Base-by-base conservation (phyloP, 192 early-diverging fungal species). In the Backusella tarrabulga region DNA sequence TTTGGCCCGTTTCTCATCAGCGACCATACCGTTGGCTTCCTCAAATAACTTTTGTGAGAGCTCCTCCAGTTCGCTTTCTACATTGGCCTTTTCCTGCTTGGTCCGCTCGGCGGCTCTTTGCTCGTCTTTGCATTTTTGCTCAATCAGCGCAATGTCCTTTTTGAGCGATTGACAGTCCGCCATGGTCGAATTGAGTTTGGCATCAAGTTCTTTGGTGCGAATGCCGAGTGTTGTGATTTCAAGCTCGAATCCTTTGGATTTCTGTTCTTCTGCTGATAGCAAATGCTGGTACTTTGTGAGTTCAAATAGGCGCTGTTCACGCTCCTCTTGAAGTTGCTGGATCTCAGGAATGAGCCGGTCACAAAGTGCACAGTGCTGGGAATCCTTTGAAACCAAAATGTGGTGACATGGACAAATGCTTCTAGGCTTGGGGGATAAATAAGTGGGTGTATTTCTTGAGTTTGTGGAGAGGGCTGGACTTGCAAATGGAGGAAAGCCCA, bases 1-100 rank as follows among this genome's bases (percentile, higher is more conserved):
- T 72, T 84, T 80, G 35, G 87, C 85, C 52, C 89, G 79, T 5
- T 92, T 93, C 76, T 97, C 95, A 17, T 84, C 82, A 0, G 94
- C 93, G 5, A 98, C 97, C 91, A 98, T 91, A 3, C 87, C 88
- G 72, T 99, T 97, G 0, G 98, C 98, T 79, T 98, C 95, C 75
- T 97, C 95, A 83, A 99, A 97, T 26, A 99, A 84, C 50, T 88
- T 89, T 46, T 90, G 89, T 26, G 94, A 96, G 34, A 99, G 84
- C 34, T 98, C 96, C 76, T 98, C 98, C 6, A 99, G 84, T 81
- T 99, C 98, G 12, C 89, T 90, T 83, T 98, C 95, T 3, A 99
- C 88, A 35, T 91, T 87, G 71, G 95, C 93, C 71, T 96, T 97
- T 56, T 93, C 92, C 73, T 92, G 90, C 67, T 96, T 93, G 52